Evolutionary conservation across 2,329 filamentous ascomycete genomes (phyloP).

Genomic region (Beauveria asiatica): DNA sequence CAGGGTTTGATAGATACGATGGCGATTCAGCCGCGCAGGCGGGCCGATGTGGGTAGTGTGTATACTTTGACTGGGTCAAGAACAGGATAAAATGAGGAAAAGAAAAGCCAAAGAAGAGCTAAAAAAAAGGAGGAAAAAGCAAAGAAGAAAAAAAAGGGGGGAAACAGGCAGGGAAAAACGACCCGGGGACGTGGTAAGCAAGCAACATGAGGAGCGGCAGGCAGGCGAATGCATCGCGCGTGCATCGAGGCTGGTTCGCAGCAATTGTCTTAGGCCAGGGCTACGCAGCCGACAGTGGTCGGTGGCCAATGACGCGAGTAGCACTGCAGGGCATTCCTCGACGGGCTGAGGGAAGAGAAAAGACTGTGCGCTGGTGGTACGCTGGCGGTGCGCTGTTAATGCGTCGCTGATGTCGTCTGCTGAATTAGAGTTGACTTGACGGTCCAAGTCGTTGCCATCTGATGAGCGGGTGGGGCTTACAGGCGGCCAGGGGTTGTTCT

Average conservation of each 20-base stretch:
- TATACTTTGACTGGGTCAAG: background rate
- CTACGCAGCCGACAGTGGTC: background rate
- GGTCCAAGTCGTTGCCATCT: background rate
- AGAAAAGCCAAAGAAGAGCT: background rate
- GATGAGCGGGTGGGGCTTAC: background rate
- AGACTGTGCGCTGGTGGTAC: background rate
- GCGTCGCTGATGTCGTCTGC: too few species aligned
- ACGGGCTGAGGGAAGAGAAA: constrained; percentile 4
- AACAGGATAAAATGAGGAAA: background rate
- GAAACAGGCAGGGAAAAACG: background rate
- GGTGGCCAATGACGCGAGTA: background rate
- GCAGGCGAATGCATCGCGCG: background rate
- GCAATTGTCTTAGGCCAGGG: background rate
- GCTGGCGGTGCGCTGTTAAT: too few species aligned
- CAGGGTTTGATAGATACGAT: too few species aligned
- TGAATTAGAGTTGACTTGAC: too few species aligned
- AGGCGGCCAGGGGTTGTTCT: background rate
- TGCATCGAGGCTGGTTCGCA: constrained; percentile 1
- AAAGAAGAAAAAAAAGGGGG: background rate
- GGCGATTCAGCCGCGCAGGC: too few species aligned
- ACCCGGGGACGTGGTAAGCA: background rate
- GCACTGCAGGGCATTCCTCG: background rate
- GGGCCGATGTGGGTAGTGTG: too few species aligned
- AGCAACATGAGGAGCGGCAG: background rate
- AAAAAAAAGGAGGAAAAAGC: background rate